Evolutionary conservation across 139 green algal genomes (phyloP), one percentile per base, ranked within the genome.

Genomic region (Chlorella sp.): DNA sequence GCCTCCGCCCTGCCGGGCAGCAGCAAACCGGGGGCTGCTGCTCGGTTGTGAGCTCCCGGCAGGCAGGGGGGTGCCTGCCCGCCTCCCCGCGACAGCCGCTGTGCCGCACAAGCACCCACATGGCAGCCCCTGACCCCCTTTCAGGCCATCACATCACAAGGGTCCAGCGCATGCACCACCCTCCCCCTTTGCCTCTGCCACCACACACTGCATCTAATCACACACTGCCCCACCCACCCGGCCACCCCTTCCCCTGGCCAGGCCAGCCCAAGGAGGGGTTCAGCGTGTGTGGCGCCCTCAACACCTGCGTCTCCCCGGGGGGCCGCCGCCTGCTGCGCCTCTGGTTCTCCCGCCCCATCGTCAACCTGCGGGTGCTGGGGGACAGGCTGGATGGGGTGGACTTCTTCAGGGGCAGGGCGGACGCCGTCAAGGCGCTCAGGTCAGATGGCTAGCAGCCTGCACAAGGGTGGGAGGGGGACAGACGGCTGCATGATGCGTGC

Each of bases 191-290:
- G 66, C 26, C 14, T 73, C 24, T 73, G 26, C 26, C 26, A 30
- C 66, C 22, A 30, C 19, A n/a, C 24, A 73, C 24, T 4, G 66
- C 40, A 19, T 40, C n/a, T 32, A 2, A 11, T 28, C 7, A 22
- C 15, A 19, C 4, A 2, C 7, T 37, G 18, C 2, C 78, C 36
- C 24, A 83, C 80, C 42, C 21, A 30, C 34, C 21, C 77, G 61
- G n/a, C 11, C 76, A 11, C 76, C 79, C 16, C 37, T 32, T 11
- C n/a, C 40, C 82, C 4, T 5, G 18, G 61, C 39, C 64, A 82
- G 87, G 87, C 37, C 39, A 71, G 30, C 77, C 94, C 71, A 99
- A 99, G 89, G 97, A 99, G 92, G 97, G 97, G n/a, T 97, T 98
- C 93, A 95, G 89, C 40, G 86, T 99, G 26, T 99, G 95, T 88